phyloP scores from a whole-genome alignment of 139 green algal species.

The Coelastrella sp. region DNA sequence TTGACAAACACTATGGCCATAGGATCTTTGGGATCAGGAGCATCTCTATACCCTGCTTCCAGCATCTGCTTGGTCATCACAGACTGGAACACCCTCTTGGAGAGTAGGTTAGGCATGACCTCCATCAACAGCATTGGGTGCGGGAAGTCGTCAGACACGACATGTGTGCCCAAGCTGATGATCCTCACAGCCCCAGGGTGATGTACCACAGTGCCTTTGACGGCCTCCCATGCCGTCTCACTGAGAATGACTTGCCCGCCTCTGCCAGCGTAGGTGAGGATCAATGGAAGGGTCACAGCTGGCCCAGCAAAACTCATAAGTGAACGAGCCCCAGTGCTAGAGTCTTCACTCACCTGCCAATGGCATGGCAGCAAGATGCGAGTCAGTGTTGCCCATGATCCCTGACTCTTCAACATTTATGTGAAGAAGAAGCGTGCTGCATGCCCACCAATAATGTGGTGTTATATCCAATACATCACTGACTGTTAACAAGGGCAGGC shows the following conservation, averaged over 20 bases:
- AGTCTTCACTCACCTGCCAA: slow-evolving; percentile 21
- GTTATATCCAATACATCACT: too few species aligned
- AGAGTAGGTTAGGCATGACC: slow-evolving; percentile 79
- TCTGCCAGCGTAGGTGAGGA: slow-evolving; percentile 57
- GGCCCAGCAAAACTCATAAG: slow-evolving; percentile 48
- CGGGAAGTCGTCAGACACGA: slow-evolving; percentile 57
- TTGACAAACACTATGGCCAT: slow-evolving; percentile 85
- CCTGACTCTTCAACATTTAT: not conserved
- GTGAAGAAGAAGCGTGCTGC: too few species aligned
- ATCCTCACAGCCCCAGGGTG: slow-evolving; percentile 48
- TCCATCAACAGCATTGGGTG: slow-evolving; percentile 67
- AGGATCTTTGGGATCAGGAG: slow-evolving; percentile 62
- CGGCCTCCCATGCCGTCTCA: slow-evolving; percentile 75
- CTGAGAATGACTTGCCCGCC: slow-evolving; percentile 83
- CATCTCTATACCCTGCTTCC: slow-evolving; percentile 83
- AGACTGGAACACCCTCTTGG: slow-evolving; percentile 71
- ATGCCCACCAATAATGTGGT: too few species aligned
- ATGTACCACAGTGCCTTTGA: slow-evolving; percentile 59
- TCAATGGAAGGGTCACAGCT: slow-evolving; percentile 56
- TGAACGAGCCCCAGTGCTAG: not conserved
- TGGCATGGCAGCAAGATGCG: not conserved
- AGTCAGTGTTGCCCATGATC: not conserved
- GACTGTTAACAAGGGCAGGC: too few species aligned
- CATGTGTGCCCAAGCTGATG: slow-evolving; percentile 79
- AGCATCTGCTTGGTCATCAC: slow-evolving; percentile 63